Evolutionary conservation across 352 stramenopile species (phyloP), one percentile per base, ranked within the genome.

Genomic region (Peronospora destructor): DNA sequence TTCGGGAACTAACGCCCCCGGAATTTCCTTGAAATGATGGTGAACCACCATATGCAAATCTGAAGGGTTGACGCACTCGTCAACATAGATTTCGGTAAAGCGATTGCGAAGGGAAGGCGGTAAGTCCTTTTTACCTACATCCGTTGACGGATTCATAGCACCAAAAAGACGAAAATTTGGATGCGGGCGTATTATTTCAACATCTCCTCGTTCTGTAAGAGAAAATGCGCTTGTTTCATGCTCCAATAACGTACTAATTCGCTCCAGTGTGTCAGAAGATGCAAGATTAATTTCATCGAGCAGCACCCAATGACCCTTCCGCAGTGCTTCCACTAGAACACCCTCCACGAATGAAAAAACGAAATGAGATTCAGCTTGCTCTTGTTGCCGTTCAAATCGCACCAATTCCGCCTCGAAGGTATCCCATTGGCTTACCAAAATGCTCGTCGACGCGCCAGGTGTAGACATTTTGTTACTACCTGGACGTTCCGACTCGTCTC

Each of bases 281-380:
- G 97, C 97, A 48, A 99, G 81, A 78, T 99, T 99, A 59, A 99
- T 98, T 73, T 99, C 97, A 66, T 99, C 97, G 0, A 99, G 83
- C 34, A 99, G 68, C 7, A 99, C 94, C 96, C 96, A 99, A 61
- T 97, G 79, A 9, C 94, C 94, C 47, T 97, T 84, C 23, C 89
- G 77, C 38, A 98, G 63, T n/a, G 95, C 95, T 73, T 98, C 97
- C 10, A 99, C 94, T 17, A 99, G 76, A 13, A 97, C 91, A 28
- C 97, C 97, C 71, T 99, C 96, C 0, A 98, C 93, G 64, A 99
- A 99, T 10, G 92, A 86, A 72, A 99, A 99, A 6, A 96, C 96
- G 59, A 99, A 97, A 42, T 95, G 92, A 4, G 76, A 90, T 53
- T 95, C 83, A 55, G 96, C 83, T 88, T 96, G 82, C 71, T 98